Conservation (phyloP, 495 filamentous ascomycete species). For the Penicillium flavigenum region DNA sequence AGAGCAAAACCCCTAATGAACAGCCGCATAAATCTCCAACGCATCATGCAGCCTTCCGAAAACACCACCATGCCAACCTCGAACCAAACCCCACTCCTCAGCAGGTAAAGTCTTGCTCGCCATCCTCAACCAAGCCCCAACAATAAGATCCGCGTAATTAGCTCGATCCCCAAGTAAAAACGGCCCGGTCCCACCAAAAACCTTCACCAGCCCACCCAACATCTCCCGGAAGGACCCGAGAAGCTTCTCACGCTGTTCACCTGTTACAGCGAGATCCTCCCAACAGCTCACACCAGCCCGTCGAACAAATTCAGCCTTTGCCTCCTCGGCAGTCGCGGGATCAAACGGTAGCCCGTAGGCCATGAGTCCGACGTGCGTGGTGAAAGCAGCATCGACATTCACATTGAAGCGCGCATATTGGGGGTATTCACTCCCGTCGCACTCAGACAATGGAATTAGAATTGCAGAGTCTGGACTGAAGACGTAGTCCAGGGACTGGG, state of each 20-base stretch:
- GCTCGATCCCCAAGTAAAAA: conserved; percentile 49
- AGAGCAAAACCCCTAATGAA: neutral
- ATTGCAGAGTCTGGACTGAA: conserved; percentile 11
- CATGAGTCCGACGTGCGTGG: conserved; percentile 34
- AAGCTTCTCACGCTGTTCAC: conserved; percentile 43
- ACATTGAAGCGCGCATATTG: conserved; percentile 45
- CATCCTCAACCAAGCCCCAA: conserved; percentile 61
- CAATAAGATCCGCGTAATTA: conserved; percentile 61
- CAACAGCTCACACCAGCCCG: conserved; percentile 45
- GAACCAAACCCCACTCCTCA: conserved; percentile 51
- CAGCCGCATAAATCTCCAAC: conserved; percentile 33
- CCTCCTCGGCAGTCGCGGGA: conserved; percentile 38
- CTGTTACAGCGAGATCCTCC: conserved; percentile 46
- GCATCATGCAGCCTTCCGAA: conserved; percentile 49
- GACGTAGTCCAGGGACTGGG: conserved; percentile 32
- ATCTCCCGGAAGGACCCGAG: conserved; percentile 35
- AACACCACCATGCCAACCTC: conserved; percentile 51
- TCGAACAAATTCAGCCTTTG: conserved; percentile 45
- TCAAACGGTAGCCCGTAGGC: conserved; percentile 43
- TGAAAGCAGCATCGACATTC: conserved; percentile 53
- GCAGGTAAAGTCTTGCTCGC: conserved; percentile 31
- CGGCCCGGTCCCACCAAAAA: conserved; percentile 48
- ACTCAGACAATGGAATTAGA: conserved; percentile 32
- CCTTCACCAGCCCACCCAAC: conserved; percentile 44
- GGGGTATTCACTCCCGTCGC: conserved; percentile 12